A percentile compares a stretch with the other conserved stretches of the same genome.
Evolutionary conservation across 768 basidiomycete genomes (phyloP).

Genomic region (Tulasnella sp.): DNA sequence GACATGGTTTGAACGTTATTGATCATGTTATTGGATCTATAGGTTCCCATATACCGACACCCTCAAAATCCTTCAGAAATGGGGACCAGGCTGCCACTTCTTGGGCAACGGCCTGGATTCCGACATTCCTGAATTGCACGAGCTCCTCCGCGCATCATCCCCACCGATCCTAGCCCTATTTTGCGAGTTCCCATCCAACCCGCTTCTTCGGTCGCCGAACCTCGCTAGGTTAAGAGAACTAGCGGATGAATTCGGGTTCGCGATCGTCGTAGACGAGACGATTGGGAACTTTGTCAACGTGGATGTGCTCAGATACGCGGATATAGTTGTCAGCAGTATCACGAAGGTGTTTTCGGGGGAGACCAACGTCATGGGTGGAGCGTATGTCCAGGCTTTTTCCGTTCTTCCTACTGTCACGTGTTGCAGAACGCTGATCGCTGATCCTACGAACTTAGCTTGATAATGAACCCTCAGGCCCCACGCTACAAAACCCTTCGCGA

Average conservation of each 20-base stretch:
- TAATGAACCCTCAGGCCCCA: constrained; percentile 68
- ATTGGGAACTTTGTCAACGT: constrained; percentile 93
- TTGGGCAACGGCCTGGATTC: constrained; percentile 66
- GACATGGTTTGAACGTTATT: constrained; percentile 23
- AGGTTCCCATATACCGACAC: constrained; percentile 97
- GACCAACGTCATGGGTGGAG: constrained; percentile 95
- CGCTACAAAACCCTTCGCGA: constrained; percentile 58
- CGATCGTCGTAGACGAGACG: constrained; percentile 87
- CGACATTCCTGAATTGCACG: constrained; percentile 57
- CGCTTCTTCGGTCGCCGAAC: constrained; percentile 76
- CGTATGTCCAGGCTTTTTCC: constrained; percentile 37
- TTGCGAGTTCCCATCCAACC: constrained; percentile 93
- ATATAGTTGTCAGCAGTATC: constrained; percentile 84
- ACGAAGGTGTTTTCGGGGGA: constrained; percentile 93
- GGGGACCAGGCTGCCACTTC: constrained; percentile 91
- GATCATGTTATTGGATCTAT: background rate
- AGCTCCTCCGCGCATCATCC: constrained; percentile 40
- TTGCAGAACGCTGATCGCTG: background rate
- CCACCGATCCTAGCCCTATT: constrained; percentile 72
- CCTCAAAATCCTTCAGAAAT: constrained; percentile 85
- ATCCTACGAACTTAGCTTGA: constrained; percentile 69
- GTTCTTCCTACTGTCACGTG: background rate
- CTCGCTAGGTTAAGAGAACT: constrained; percentile 60
- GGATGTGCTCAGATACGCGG: constrained; percentile 73
- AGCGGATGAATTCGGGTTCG: constrained; percentile 80